A percentile compares a stretch with the other conserved stretches of the same genome.
Conservation (phyloP, 257 asterid species). For the Gardenia jasminoides region DNA sequence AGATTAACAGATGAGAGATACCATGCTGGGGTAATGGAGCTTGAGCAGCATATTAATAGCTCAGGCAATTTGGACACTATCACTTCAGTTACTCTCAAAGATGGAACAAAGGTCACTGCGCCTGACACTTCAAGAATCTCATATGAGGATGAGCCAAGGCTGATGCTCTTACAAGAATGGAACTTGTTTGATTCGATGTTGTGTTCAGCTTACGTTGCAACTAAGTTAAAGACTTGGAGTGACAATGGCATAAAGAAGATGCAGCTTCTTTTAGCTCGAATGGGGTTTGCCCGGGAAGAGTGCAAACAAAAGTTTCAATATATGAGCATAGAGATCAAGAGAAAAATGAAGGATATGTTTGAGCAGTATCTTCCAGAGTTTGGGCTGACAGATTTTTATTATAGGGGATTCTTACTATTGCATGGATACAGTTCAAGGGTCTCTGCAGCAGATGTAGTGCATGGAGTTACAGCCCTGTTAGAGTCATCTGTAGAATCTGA, state of each 20-base stretch:
- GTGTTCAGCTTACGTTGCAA: slow-evolving; percentile 89
- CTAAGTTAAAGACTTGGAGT: slow-evolving; percentile 94
- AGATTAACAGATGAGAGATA: slow-evolving; percentile 88
- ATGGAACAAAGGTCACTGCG: slow-evolving; percentile 82
- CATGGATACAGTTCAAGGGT: slow-evolving; percentile 88
- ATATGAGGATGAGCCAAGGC: slow-evolving; percentile 80
- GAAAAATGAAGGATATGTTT: slow-evolving; percentile 92
- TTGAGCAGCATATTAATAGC: slow-evolving; percentile 86
- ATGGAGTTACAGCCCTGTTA: slow-evolving; percentile 85
- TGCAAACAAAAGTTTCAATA: slow-evolving; percentile 93
- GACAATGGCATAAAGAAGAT: slow-evolving; percentile 84
- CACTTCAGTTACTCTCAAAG: slow-evolving; percentile 81
- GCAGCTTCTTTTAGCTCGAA: slow-evolving; percentile 91
- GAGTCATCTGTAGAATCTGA: slow-evolving; percentile 76
- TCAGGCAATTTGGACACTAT: slow-evolving; percentile 79
- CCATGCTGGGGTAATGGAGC: slow-evolving; percentile 87
- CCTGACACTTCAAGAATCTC: slow-evolving; percentile 82
- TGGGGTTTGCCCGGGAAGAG: slow-evolving; percentile 92
- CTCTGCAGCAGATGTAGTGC: slow-evolving; percentile 95
- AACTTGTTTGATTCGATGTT: slow-evolving; percentile 95
- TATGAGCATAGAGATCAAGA: slow-evolving; percentile 85
- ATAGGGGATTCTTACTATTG: slow-evolving; percentile 70
- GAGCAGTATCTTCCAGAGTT: slow-evolving; percentile 83
- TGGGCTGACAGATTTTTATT: slow-evolving; percentile 88
- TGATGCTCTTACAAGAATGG: slow-evolving; percentile 96